phyloP scores from a whole-genome alignment of 2,329 filamentous ascomycete species.

The Clarireedia sp. region DNA sequence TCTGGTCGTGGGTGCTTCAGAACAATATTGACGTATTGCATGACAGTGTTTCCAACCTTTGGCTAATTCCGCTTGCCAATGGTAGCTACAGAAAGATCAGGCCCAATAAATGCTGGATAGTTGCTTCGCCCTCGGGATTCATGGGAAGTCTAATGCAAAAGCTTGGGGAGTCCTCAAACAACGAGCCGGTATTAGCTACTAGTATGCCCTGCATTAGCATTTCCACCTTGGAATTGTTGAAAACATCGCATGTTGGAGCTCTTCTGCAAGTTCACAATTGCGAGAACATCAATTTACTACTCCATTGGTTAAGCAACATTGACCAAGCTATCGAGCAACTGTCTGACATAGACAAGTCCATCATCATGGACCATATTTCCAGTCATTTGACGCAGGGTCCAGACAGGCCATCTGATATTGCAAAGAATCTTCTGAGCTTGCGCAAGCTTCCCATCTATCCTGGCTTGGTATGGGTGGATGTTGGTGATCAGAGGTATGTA shows the following conservation, averaged over 20 bases:
- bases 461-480: neutral
- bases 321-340: neutral
- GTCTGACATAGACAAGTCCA: neutral
- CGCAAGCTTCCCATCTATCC: constrained; percentile 1
- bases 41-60: constrained; percentile 15
- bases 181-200: neutral
- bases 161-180: neutral
- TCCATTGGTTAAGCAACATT: neutral
- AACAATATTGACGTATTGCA: constrained; percentile 11
- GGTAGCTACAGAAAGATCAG: constrained; percentile 18
- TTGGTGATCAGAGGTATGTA: neutral
- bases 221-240: neutral
- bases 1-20: constrained; percentile 17
- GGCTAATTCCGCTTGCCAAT: constrained; percentile 25
- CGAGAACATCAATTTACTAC: neutral
- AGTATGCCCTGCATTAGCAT: too few relatives aligned
- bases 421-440: neutral
- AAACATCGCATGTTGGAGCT: neutral
- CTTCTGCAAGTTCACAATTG: neutral
- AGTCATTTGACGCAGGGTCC: neutral
- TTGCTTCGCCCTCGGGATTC: neutral
- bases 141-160: neutral
- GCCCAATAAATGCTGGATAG: neutral
- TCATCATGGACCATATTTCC: constrained; percentile 5
- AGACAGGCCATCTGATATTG: neutral